phyloP scores from a whole-genome alignment of 768 basidiomycete species.

The Mycena belliarum region DNA sequence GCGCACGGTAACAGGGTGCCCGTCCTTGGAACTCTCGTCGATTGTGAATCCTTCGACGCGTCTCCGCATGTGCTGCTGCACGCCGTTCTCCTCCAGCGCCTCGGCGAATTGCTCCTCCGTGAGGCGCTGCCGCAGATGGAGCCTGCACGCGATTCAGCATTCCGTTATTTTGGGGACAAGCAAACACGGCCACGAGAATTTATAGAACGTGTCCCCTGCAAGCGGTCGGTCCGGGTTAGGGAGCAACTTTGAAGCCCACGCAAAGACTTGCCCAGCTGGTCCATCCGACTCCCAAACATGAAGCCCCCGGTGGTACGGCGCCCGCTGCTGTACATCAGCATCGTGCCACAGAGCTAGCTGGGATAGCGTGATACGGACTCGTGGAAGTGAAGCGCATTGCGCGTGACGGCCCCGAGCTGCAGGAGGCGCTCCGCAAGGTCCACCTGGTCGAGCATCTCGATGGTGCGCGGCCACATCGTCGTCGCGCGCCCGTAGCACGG shows the following conservation, averaged over 20 bases:
- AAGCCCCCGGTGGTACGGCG: constrained; percentile 18
- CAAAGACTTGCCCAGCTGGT: constrained; percentile 16
- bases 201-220: constrained; percentile 23
- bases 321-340: constrained; percentile 7
- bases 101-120: constrained; percentile 20
- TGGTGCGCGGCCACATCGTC: constrained; percentile 23
- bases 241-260: neutral
- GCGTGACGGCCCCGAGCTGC: constrained; percentile 23
- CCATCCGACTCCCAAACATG: constrained; percentile 25
- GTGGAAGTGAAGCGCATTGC: constrained; percentile 23
- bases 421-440: constrained; percentile 23
- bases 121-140: constrained; percentile 23
- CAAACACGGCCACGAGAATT: constrained; percentile 17
- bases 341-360: neutral
- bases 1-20: constrained; percentile 22
- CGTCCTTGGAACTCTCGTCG: constrained; percentile 12
- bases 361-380: constrained; percentile 4
- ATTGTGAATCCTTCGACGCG: constrained; percentile 18
- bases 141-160: neutral
- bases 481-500: constrained; percentile 21
- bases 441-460: constrained; percentile 22
- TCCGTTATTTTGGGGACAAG: no score
- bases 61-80: constrained; percentile 14
- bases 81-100: constrained; percentile 14
- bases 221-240: no score